Evolutionary conservation across 2,329 filamentous ascomycete species (phyloP), one percentile per base, ranked within the genome.

Genomic region (Paraconiothyrium sp.): DNA sequence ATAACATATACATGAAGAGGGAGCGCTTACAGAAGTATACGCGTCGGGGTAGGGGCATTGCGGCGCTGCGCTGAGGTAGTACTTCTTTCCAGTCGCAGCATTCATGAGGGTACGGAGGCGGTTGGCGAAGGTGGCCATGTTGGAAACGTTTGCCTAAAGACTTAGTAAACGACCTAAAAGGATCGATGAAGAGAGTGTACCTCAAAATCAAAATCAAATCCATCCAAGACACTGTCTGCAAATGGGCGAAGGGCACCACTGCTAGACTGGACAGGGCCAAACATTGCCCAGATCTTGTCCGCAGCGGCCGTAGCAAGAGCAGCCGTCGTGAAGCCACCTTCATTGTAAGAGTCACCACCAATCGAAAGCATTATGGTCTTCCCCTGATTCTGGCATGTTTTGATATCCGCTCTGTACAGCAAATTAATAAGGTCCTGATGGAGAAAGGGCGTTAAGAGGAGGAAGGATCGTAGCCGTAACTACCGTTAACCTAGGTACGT

Each of bases 201-300:
- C 78, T 93, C 90, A 64, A 93, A 89, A 75, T 93, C 91, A 65
- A 93, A 88, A 77, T 93, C 91, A 75, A 93, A 92, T 4, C 91
- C 91, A 74, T 93, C 90, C 46, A 93, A 79, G 4, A 86, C 82
- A 10, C 88, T 86, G 13, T 79, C 77, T 57, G 89, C 89, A 73
- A 93, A 93, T 1, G 91, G 91, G 9, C 91, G 86, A 59, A 86
- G 82, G 8, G 80, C 80, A 1, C 75, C 77, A 44, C 77, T 81
- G 34, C 77, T 80, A 13, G 78, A 69, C 41, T 76, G 71, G 8
- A 52, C 32, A 4, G 90, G 88, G 2, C 91, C 91, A 74, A 92
- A 93, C 64, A 89, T 90, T 54, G 85, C 81, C 90, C 90, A 93
- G 59, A 93, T 79, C 22, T 85, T 81, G 57, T 89, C 78, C 0